phyloP scores from a whole-genome alignment of 1,284 basidiomycete species.

The Cryptococcus maquisensis region DNA sequence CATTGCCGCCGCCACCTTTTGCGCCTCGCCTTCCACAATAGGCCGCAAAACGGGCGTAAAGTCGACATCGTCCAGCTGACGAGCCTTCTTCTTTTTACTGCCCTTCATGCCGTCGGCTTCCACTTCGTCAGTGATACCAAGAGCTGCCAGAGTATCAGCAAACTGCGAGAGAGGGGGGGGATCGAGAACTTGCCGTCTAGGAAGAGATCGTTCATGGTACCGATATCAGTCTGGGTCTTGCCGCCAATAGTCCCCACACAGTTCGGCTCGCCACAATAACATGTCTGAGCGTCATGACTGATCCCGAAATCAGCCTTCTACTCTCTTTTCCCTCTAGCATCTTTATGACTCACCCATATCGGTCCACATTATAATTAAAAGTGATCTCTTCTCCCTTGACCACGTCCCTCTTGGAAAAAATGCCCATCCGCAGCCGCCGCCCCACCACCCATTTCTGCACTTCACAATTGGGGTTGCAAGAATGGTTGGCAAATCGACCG shows the following conservation, averaged over 20 bases:
- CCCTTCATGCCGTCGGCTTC: conserved; percentile 74
- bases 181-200: conserved; percentile 66
- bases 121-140: conserved; percentile 90
- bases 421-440: conserved; percentile 89
- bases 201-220: conserved; percentile 87
- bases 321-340: background rate
- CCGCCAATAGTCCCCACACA: conserved; percentile 96
- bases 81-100: conserved; percentile 81
- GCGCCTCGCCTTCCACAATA: conserved; percentile 72
- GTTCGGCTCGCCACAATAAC: conserved; percentile 93
- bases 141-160: conserved; percentile 56
- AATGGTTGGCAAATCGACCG: conserved; percentile 96
- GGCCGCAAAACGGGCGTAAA: conserved; percentile 64
- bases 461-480: conserved; percentile 95
- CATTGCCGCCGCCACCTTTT: conserved; percentile 86
- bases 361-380: conserved; percentile 99
- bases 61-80: conserved; percentile 92
- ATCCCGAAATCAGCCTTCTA: conserved; percentile 2
- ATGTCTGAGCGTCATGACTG: conserved; percentile 90
- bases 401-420: conserved; percentile 86
- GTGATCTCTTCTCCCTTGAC: conserved; percentile 86
- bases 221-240: conserved; percentile 96
- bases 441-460: conserved; percentile 99
- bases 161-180: background rate
- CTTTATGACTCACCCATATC: conserved; percentile 73